Conservation (phyloP, 495 filamentous ascomycete genomes). For the Trichodelitschia bisporula region DNA sequence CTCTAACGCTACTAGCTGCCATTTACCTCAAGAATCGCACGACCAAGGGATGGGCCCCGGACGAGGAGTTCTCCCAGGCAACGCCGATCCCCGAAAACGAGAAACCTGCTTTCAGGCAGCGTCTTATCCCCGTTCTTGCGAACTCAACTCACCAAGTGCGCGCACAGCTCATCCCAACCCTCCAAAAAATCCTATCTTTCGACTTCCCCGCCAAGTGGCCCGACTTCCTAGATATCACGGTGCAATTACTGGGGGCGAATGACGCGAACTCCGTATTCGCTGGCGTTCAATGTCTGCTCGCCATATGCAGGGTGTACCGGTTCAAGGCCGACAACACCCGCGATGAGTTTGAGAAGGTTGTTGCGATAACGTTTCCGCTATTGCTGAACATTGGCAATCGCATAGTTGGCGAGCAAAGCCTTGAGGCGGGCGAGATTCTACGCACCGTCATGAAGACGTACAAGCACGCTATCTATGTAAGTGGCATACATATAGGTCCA, state of each 20-base stretch:
- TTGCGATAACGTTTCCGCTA: constrained; percentile 76
- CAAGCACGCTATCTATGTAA: constrained; percentile 90
- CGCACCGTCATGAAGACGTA: constrained; percentile 84
- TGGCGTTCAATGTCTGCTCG: constrained; percentile 78
- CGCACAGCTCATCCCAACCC: constrained; percentile 70
- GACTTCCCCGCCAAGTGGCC: constrained; percentile 94
- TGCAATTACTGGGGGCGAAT: constrained; percentile 61
- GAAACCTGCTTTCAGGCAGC: constrained; percentile 64
- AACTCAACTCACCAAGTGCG: constrained; percentile 56
- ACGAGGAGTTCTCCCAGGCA: constrained; percentile 40
- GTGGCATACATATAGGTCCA: constrained; percentile 8
- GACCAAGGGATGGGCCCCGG: constrained; percentile 62
- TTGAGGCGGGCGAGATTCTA: constrained; percentile 92
- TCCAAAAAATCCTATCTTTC: constrained; percentile 85
- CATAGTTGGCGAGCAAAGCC: constrained; percentile 66
- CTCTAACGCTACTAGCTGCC: constrained; percentile 38
- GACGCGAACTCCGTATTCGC: constrained; percentile 72
- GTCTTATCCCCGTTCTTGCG: constrained; percentile 70
- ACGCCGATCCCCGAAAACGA: constrained; percentile 65
- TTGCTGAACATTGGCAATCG: constrained; percentile 65
- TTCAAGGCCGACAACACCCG: constrained; percentile 72
- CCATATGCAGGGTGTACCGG: constrained; percentile 77
- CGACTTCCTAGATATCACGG: constrained; percentile 67
- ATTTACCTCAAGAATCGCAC: constrained; percentile 96
- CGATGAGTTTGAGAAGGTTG: constrained; percentile 78